These are phyloP conservation scores for Syzygium malaccense DNA, from an alignment of 441 rosid species.

Conservation along the genomic window DNA sequence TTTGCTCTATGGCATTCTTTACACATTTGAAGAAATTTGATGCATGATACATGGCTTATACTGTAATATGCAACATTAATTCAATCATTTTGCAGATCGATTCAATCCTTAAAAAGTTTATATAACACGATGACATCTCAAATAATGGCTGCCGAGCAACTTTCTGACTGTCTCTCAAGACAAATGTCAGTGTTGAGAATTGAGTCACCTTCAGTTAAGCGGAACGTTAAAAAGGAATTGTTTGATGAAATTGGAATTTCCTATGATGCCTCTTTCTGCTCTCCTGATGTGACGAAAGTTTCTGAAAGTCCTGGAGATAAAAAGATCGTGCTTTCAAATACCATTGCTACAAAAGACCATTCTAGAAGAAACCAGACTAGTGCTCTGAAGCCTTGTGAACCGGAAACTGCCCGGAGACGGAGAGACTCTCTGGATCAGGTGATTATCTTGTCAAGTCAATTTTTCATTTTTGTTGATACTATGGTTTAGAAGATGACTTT, in stretches of 20 bases:
- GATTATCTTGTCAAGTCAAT: conserved; percentile 4
- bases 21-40: background rate
- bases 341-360: conserved; percentile 48
- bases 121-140: conserved; percentile 73
- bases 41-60: background rate
- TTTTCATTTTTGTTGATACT: background rate
- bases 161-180: conserved; percentile 76
- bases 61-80: background rate
- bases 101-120: conserved; percentile 65
- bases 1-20: background rate
- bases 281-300: conserved; percentile 54
- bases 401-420: conserved; percentile 84
- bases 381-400: conserved; percentile 50
- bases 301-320: conserved; percentile 32
- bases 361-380: conserved; percentile 50
- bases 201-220: conserved; percentile 52
- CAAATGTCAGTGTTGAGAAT: conserved; percentile 74
- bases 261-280: conserved; percentile 66
- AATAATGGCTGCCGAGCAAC: conserved; percentile 82
- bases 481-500: background rate
- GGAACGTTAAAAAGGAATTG: conserved; percentile 69
- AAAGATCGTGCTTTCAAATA: conserved; percentile 36
- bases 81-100: conserved; percentile 42
- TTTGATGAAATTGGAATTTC: conserved; percentile 87
- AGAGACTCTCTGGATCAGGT: conserved; percentile 89